Conservation (phyloP, 1,139 yeast species). For the Meyerozyma smithsonii region DNA sequence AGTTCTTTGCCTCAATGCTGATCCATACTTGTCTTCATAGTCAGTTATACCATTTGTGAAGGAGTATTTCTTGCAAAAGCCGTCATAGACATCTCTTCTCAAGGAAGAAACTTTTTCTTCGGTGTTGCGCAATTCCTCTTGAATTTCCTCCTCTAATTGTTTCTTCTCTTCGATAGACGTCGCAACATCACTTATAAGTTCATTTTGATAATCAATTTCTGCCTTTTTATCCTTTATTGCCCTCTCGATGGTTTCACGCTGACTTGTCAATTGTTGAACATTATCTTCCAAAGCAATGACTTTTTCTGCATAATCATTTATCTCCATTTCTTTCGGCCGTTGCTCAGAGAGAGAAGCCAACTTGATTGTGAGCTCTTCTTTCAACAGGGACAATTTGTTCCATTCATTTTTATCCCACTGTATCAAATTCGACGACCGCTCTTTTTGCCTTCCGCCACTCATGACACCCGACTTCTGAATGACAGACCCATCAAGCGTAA, state of each 20-base stretch:
- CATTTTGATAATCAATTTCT: conserved; percentile 52
- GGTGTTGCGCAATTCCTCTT: conserved; percentile 21
- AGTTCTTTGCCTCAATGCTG: conserved; percentile 52
- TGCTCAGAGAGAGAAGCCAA: conserved; percentile 45
- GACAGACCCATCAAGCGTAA: conserved; percentile 78
- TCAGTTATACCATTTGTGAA: conserved; percentile 53
- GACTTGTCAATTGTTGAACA: conserved; percentile 48
- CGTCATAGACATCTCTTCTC: conserved; percentile 44
- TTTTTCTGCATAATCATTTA: conserved; percentile 54
- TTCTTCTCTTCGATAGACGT: conserved; percentile 15
- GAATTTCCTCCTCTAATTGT: conserved; percentile 24
- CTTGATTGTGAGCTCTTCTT: conserved; percentile 56
- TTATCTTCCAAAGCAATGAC: conserved; percentile 51
- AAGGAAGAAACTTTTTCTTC: conserved; percentile 27
- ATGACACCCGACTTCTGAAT: conserved; percentile 83
- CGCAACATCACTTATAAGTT: conserved; percentile 16
- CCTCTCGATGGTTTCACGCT: conserved; percentile 47
- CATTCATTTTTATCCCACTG: conserved; percentile 76
- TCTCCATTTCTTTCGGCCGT: conserved; percentile 52
- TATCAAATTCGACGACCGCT: conserved; percentile 27
- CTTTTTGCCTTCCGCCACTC: conserved; percentile 74
- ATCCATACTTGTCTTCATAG: conserved; percentile 66
- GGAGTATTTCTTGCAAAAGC: conserved; percentile 51
- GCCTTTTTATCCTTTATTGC: conserved; percentile 46
- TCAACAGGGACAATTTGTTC: conserved; percentile 49